Conservation (phyloP, 768 basidiomycete genomes). For the Udeniomyces megalosporus region DNA sequence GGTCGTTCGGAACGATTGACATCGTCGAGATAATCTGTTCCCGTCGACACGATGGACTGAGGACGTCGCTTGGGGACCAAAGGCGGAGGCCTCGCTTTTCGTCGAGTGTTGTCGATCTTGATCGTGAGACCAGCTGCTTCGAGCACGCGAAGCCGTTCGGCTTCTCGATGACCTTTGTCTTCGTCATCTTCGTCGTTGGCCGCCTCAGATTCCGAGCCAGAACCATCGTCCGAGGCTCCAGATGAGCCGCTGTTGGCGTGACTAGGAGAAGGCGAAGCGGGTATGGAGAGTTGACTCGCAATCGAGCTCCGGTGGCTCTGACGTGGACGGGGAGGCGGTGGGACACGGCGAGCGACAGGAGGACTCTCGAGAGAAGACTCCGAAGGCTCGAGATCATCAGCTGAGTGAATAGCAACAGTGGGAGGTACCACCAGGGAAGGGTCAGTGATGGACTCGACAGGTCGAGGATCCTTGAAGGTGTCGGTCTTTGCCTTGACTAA, state of each 20-base stretch:
- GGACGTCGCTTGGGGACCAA: constrained; percentile 17
- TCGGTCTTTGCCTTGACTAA: no score
- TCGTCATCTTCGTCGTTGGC: constrained; percentile 33
- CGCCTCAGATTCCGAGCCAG: constrained; percentile 21
- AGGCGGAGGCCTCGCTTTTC: constrained; percentile 22
- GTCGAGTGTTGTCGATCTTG: constrained; percentile 14
- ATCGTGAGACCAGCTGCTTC: constrained; percentile 75
- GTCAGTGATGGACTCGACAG: no score
- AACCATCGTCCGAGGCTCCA: constrained; percentile 32
- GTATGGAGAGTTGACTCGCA: not conserved
- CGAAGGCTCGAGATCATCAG: no score
- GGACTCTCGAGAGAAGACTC: not conserved
- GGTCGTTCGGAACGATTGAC: not conserved
- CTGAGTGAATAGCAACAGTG: no score
- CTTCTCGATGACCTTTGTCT: constrained; percentile 45
- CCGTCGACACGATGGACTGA: not conserved
- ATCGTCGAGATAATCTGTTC: not conserved
- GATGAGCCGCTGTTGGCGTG: constrained; percentile 30
- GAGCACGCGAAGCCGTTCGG: constrained; percentile 65
- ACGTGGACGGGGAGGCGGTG: not conserved
- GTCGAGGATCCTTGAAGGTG: no score
- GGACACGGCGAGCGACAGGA: not conserved
- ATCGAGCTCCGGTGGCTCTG: not conserved
- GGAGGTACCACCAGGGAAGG: no score
- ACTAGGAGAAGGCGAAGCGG: constrained; percentile 9